A percentile compares a stretch with the other conserved stretches of the same genome.
Evolutionary conservation across 192 early-diverging fungal genomes (phyloP).

Genomic region (Dissophora globulifera): DNA sequence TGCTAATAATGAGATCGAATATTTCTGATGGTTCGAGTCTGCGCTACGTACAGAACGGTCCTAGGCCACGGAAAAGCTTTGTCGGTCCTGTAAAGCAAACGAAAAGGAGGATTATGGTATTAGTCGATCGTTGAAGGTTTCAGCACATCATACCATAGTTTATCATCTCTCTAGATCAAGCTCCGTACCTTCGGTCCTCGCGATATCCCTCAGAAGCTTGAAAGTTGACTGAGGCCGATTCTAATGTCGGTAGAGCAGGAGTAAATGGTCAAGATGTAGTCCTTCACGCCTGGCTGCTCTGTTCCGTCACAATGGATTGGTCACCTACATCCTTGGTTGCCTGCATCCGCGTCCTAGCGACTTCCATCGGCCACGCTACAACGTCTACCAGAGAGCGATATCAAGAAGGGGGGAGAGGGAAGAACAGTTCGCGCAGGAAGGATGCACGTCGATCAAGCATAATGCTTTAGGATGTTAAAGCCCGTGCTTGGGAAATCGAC

Average conservation of each 20-base stretch:
- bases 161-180: too few relatives aligned
- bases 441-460: too few relatives aligned
- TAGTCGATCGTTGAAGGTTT: background rate
- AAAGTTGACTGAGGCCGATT: conserved; percentile 47
- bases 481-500: too few relatives aligned
- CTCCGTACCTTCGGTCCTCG: conserved; percentile 43
- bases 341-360: conserved; percentile 51
- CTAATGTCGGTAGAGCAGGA: background rate
- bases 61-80: conserved; percentile 47
- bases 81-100: conserved; percentile 26
- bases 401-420: background rate
- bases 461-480: too few relatives aligned
- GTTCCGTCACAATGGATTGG: too few relatives aligned
- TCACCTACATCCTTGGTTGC: conserved; percentile 48
- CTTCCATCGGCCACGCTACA: conserved; percentile 43
- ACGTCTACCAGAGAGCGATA: conserved; percentile 17
- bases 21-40: background rate
- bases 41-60: conserved; percentile 38
- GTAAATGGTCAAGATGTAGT: too few relatives aligned
- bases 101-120: background rate
- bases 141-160: too few relatives aligned
- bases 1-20: too few relatives aligned
- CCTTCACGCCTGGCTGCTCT: too few relatives aligned
- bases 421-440: background rate
- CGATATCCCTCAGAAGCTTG: conserved; percentile 45